Percentiles rank a stretch among this genome's conserved stretches.
Evolutionary conservation across 2,329 filamentous ascomycete genomes (phyloP).

Genomic region (Alternaria metachromatica): DNA sequence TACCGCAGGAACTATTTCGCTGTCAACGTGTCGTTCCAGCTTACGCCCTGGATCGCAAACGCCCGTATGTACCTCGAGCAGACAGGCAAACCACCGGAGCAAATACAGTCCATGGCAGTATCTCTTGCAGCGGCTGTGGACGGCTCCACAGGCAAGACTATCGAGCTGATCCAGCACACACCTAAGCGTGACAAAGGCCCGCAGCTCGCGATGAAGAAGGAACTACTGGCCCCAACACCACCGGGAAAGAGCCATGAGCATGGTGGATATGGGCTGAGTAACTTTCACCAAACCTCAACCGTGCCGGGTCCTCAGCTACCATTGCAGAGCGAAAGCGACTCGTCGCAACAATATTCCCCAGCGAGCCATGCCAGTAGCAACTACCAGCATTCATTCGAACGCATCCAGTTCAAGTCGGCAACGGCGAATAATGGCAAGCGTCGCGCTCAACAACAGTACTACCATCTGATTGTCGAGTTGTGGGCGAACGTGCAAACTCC

Average conservation of each 20-base stretch:
- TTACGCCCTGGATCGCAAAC: slow-evolving; percentile 67
- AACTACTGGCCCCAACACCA: slow-evolving; percentile 70
- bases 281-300: slow-evolving; percentile 44
- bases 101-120: slow-evolving; percentile 79
- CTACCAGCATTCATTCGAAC: slow-evolving; percentile 74
- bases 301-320: slow-evolving; percentile 52
- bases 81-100: slow-evolving; percentile 55
- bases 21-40: slow-evolving; percentile 77
- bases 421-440: slow-evolving; percentile 94
- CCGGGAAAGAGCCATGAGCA: slow-evolving; percentile 57
- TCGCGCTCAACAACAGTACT: slow-evolving; percentile 88
- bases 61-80: slow-evolving; percentile 64
- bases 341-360: slow-evolving; percentile 43
- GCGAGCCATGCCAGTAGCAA: slow-evolving; percentile 43
- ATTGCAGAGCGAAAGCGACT: slow-evolving; percentile 46
- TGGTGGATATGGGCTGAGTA: slow-evolving; percentile 47
- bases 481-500: slow-evolving; percentile 47
- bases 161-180: slow-evolving; percentile 88
- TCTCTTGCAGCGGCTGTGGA: slow-evolving; percentile 84
- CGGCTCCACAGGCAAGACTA: slow-evolving; percentile 74
- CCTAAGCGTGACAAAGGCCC: slow-evolving; percentile 91
- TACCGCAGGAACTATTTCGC: slow-evolving; percentile 92
- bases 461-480: slow-evolving; percentile 82
- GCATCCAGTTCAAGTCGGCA: slow-evolving; percentile 93
- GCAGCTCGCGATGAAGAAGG: slow-evolving; percentile 74